Percentiles rank a stretch among this genome's conserved stretches.
Conservation (phyloP, 2,329 filamentous ascomycete genomes). For the Trichoderma koningii region DNA sequence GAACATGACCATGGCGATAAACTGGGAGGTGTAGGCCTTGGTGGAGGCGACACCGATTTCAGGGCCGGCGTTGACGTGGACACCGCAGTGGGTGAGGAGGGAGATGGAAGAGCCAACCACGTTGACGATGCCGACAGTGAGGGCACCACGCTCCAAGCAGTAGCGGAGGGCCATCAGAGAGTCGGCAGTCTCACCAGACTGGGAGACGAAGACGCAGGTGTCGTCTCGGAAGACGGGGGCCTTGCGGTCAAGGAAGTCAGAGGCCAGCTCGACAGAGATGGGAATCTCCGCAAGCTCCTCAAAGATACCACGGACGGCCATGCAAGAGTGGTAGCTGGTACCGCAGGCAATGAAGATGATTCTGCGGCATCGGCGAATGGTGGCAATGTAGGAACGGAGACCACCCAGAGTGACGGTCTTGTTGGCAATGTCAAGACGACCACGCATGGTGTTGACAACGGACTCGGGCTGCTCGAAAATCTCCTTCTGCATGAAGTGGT, state of each 20-base stretch:
- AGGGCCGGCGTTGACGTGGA: constrained; percentile 97
- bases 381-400: constrained; percentile 91
- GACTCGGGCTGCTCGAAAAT: constrained; percentile 99
- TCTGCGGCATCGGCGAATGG: constrained; percentile 92
- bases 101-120: constrained; percentile 98
- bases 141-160: constrained; percentile 93
- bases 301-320: constrained; percentile 97
- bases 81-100: constrained; percentile 97
- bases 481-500: constrained; percentile 99
- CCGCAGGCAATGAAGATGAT: constrained; percentile 99
- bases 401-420: constrained; percentile 95
- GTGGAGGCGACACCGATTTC: constrained; percentile 99
- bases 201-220: constrained; percentile 97
- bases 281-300: constrained; percentile 98
- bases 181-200: constrained; percentile 97
- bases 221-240: constrained; percentile 99
- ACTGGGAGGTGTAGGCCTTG: constrained; percentile 99
- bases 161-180: constrained; percentile 96
- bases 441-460: constrained; percentile 99
- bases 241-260: constrained; percentile 95
- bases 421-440: constrained; percentile 89
- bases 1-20: constrained; percentile 99
- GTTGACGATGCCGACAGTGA: constrained; percentile 98
- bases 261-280: constrained; percentile 94
- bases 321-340: constrained; percentile 98